phyloP scores from a whole-genome alignment of 2,329 filamentous ascomycete species.

The Diaporthe caulivora region DNA sequence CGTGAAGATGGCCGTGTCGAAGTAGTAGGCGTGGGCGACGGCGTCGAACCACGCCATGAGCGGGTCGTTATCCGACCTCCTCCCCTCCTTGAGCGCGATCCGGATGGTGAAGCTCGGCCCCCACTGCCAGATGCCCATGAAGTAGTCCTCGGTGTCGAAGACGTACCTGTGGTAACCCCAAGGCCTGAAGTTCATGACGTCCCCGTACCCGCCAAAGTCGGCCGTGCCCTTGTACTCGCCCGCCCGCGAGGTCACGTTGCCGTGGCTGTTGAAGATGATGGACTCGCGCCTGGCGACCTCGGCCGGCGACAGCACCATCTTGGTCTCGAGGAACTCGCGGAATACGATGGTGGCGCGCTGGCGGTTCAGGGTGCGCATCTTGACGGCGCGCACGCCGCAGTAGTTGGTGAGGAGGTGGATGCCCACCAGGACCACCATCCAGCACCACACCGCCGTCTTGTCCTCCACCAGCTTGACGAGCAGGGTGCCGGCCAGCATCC shows the following conservation, averaged over 20 bases:
- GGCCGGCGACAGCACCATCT: slow-evolving; percentile 70
- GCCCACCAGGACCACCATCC: slow-evolving; percentile 78
- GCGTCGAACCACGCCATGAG: slow-evolving; percentile 55
- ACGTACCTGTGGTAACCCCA: slow-evolving; percentile 51
- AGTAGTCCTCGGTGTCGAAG: slow-evolving; percentile 63
- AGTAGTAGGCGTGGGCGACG: slow-evolving; percentile 56
- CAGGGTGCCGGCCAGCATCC: slow-evolving; percentile 86
- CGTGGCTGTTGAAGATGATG: slow-evolving; percentile 69
- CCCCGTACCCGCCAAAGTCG: slow-evolving; percentile 55
- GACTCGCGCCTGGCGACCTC: slow-evolving; percentile 75
- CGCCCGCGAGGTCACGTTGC: slow-evolving; percentile 56
- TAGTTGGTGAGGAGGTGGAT: slow-evolving; percentile 90
- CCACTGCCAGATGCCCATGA: slow-evolving; percentile 68
- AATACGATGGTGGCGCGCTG: slow-evolving; percentile 88
- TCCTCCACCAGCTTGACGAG: slow-evolving; percentile 83
- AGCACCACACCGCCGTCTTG: slow-evolving; percentile 77
- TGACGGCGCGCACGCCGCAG: slow-evolving; percentile 84
- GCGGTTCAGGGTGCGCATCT: slow-evolving; percentile 85
- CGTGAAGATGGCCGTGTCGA: slow-evolving; percentile 50
- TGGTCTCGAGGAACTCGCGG: slow-evolving; percentile 64
- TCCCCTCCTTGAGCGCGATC: slow-evolving; percentile 70
- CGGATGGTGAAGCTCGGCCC: slow-evolving; percentile 64
- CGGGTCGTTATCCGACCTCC: slow-evolving; percentile 47
- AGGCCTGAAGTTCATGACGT: slow-evolving; percentile 49
- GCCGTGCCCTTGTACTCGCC: slow-evolving; percentile 51